These are phyloP conservation scores for Tricholoma terreum DNA, from an alignment of 768 basidiomycete genomes.

Conservation along the genomic window DNA sequence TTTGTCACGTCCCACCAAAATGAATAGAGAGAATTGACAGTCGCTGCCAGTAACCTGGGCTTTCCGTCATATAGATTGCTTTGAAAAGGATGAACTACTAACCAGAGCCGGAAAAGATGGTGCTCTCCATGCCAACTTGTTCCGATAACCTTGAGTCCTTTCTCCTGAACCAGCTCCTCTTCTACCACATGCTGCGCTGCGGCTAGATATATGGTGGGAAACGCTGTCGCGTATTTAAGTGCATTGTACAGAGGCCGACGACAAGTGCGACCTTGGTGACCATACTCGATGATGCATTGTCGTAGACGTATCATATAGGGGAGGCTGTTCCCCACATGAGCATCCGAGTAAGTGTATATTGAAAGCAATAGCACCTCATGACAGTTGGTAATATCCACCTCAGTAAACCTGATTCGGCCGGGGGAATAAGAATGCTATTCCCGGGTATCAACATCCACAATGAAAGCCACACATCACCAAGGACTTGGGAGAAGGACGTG, in stretches of 20 bases:
- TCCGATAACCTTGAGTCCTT: conserved; percentile 39
- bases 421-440: conserved; percentile 66
- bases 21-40: conserved; percentile 88
- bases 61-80: conserved; percentile 3
- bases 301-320: conserved; percentile 90
- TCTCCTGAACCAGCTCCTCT: conserved; percentile 50
- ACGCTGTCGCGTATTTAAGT: conserved; percentile 93
- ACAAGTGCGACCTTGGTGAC: conserved; percentile 55
- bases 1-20: conserved; percentile 99
- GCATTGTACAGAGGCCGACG: conserved; percentile 85
- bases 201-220: conserved; percentile 93
- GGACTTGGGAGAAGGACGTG: conserved; percentile 95
- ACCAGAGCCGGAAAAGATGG: conserved; percentile 84
- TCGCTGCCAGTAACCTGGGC: conserved; percentile 75
- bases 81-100: conserved; percentile 19
- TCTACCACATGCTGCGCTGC: conserved; percentile 80
- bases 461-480: conserved; percentile 93
- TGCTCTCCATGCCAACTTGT: conserved; percentile 74
- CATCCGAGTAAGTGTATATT: not conserved
- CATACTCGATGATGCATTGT: conserved; percentile 91
- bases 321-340: conserved; percentile 40
- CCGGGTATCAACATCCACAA: conserved; percentile 83
- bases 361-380: conserved; percentile 67
- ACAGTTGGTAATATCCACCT: conserved; percentile 79
- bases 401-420: conserved; percentile 58